Evolutionary conservation across 2,329 filamentous ascomycete species (phyloP), one percentile per base, ranked within the genome.

Genomic region (Aspergillus uvarum): DNA sequence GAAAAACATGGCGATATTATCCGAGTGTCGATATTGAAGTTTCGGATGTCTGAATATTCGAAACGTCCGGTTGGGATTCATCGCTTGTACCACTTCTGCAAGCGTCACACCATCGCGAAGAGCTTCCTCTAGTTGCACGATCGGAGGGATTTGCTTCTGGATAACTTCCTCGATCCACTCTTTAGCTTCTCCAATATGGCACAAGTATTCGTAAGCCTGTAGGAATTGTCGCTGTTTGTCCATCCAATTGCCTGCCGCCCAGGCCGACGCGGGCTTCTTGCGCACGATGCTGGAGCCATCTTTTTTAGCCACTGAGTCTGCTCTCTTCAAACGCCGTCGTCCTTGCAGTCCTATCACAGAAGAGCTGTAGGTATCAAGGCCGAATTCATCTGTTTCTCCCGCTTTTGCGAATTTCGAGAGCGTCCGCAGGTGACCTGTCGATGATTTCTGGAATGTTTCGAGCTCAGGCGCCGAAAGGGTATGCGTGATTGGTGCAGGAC

Each of bases 161-260:
- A 95, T 91, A 61, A 97, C 87, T 73, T 96, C 87, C 72, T 99
- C 95, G 66, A 99, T 96, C 95, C 95, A 99, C 77, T 98, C 94
- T 74, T 98, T 98, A 22, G 95, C 95, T 80, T 99, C 95, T 74
- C 95, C 95, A 66, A 99, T 98, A 72, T 99, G 95, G 74, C 95
- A 99, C 42, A 99, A 88, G 74, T 99, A 99, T 75, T 99, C 95
- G 73, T 99, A 99, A 6, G 95, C 95, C 76, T 96, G 91, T 56
- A 99, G 79, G 70, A 97, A 98, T 74, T 98, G 94, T 26, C 95
- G 87, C 74, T 99, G 94, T 73, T 96, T 95, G 75, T 99, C 95
- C 94, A 99, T 99, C 95, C 95, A 99, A 73, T 94, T 96, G 53
- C 90, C 86, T 21, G 88, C 88, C 64, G 91, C 87, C 89, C 92